phyloP scores from a whole-genome alignment of 257 asterid species.

The Penstemon eatonii region DNA sequence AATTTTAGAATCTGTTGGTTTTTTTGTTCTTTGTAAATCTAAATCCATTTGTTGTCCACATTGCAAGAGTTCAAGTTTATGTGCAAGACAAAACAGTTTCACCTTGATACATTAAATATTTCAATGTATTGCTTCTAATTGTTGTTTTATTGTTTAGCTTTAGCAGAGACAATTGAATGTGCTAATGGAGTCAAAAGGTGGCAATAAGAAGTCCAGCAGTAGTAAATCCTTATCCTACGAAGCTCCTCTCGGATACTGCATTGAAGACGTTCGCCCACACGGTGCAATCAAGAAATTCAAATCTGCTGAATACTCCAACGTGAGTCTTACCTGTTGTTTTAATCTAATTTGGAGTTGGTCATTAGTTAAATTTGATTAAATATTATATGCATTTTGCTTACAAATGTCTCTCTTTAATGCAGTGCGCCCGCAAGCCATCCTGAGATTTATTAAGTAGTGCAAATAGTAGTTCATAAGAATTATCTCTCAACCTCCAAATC shows the following conservation, averaged over 20 bases:
- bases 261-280: conserved; percentile 42
- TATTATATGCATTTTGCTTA: neutral
- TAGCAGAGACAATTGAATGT: conserved; percentile 19
- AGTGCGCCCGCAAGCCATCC: conserved; percentile 47
- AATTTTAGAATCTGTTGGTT: neutral
- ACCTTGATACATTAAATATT: neutral
- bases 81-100: no score
- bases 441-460: conserved; percentile 27
- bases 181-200: conserved; percentile 32
- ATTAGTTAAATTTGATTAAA: neutral
- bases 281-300: conserved; percentile 40
- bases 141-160: neutral
- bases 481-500: neutral
- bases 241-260: conserved; percentile 39
- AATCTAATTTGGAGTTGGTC: neutral
- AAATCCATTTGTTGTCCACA: neutral
- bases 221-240: conserved; percentile 23
- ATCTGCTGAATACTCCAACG: conserved; percentile 44
- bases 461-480: conserved; percentile 13
- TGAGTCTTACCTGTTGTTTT: conserved; percentile 12
- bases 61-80: no score
- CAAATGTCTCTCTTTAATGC: conserved; percentile 10
- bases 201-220: conserved; percentile 28
- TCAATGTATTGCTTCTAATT: neutral
- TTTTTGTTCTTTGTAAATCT: neutral